These are phyloP conservation scores for Erythrophleum ivorense DNA, from an alignment of 331 rosid species.

Conservation along the genomic window DNA sequence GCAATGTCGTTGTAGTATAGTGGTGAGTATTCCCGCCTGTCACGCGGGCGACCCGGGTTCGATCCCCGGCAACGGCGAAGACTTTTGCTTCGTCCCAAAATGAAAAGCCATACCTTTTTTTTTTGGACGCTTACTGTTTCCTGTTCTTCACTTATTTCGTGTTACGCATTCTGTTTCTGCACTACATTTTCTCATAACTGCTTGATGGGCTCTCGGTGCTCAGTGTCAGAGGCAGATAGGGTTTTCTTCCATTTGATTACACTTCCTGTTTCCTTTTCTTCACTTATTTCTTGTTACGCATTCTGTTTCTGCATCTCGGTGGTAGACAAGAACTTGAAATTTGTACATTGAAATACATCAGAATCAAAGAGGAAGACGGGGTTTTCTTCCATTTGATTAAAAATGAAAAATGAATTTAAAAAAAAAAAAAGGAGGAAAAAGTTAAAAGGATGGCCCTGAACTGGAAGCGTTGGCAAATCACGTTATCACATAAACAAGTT, in stretches of 20 bases:
- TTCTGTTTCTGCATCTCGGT: background rate
- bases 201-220: background rate
- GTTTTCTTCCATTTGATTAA: background rate
- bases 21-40: conserved; percentile 96
- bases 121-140: too few relatives aligned
- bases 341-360: background rate
- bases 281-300: background rate
- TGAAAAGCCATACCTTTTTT: too few relatives aligned
- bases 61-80: background rate
- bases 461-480: too few relatives aligned
- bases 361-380: too few relatives aligned
- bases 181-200: background rate
- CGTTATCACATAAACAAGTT: too few relatives aligned
- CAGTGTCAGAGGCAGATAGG: background rate
- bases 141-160: too few relatives aligned
- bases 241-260: background rate
- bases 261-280: background rate
- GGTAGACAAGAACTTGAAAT: background rate
- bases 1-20: conserved; percentile 85
- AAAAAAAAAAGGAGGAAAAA: background rate
- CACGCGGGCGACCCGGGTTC: conserved; percentile 98
- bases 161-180: background rate
- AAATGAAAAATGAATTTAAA: too few relatives aligned
- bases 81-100: too few relatives aligned
- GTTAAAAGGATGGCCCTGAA: background rate